A percentile compares a stretch with the other conserved stretches of the same genome.
Evolutionary conservation across 163 green algal genomes (phyloP).

Genomic region (Scenedesmus sp.): DNA sequence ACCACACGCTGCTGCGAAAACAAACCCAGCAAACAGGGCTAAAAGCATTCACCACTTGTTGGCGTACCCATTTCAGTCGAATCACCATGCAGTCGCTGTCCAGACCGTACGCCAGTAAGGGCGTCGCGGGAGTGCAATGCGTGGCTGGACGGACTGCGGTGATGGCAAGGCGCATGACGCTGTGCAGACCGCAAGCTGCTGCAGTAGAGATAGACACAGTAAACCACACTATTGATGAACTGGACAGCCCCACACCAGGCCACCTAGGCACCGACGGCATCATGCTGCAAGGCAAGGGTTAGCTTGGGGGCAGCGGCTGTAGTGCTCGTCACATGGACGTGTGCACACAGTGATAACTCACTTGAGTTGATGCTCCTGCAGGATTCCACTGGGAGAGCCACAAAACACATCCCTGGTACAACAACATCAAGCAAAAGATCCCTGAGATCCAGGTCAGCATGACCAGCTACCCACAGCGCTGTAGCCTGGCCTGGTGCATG

Average conservation of each 20-base stretch:
- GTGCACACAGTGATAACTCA: neutral
- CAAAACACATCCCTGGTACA: constrained; percentile 61
- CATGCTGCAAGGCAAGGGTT: neutral
- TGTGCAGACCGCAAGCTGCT: neutral
- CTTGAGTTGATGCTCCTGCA: constrained; percentile 86
- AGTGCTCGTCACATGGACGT: neutral
- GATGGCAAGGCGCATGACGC: neutral
- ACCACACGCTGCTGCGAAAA: neutral
- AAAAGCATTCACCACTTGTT: neutral
- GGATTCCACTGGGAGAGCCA: constrained; percentile 68
- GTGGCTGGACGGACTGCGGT: neutral
- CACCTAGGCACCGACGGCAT: constrained; percentile 4
- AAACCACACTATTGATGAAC: neutral
- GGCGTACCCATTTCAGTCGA: neutral
- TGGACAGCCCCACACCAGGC: neutral
- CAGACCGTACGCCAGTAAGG: neutral
- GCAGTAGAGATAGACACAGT: neutral
- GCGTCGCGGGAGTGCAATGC: neutral
- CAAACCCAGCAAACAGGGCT: neutral
- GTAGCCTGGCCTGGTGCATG: neutral
- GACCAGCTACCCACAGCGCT: neutral
- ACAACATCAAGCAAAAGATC: constrained; percentile 45
- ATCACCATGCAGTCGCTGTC: neutral
- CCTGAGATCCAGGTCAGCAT: constrained; percentile 66
- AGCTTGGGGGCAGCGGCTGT: neutral